phyloP scores from a whole-genome alignment of 805 yeast genomes.

The Yarrowia sp. region DNA sequence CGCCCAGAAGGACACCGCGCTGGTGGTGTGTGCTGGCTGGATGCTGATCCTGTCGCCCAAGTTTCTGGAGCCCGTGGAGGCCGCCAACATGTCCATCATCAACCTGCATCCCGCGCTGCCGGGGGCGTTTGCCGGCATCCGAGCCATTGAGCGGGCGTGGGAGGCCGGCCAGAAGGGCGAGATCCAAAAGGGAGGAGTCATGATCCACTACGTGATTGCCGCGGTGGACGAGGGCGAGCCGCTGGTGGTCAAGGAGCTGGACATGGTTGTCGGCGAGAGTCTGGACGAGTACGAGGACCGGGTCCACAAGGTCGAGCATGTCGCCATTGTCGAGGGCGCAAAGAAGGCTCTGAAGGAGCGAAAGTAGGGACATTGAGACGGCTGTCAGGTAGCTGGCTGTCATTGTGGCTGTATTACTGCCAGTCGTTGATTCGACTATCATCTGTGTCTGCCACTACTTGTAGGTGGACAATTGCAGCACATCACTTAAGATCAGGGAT shows the following conservation, averaged over 20 bases:
- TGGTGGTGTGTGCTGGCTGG: constrained; percentile 99
- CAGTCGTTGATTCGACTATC: no score
- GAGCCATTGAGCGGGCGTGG: constrained; percentile 97
- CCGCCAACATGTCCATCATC: constrained; percentile 75
- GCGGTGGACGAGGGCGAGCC: constrained; percentile 96
- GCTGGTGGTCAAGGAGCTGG: constrained; percentile 78
- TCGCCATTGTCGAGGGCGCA: constrained; percentile 93
- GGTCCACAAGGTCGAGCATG: constrained; percentile 84
- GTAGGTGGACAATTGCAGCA: no score
- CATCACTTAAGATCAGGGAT: background rate
- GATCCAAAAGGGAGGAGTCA: constrained; percentile 81
- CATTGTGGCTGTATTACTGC: no score
- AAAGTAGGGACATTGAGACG: no score
- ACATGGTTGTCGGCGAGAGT: constrained; percentile 72
- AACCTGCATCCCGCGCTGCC: constrained; percentile 97
- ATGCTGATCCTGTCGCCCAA: constrained; percentile 86
- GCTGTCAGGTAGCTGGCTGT: no score
- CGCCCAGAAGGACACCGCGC: constrained; percentile 67
- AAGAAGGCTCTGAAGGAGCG: constrained; percentile 59
- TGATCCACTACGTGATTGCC: constrained; percentile 96
- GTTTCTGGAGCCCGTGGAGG: constrained; percentile 69
- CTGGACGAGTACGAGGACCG: constrained; percentile 80
- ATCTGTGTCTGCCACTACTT: no score
- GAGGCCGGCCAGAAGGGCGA: constrained; percentile 89
- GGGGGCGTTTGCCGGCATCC: constrained; percentile 95